A percentile compares a stretch with the other conserved stretches of the same genome.
Conservation (phyloP, 441 rosid species). For the Populus trichocarpa region DNA sequence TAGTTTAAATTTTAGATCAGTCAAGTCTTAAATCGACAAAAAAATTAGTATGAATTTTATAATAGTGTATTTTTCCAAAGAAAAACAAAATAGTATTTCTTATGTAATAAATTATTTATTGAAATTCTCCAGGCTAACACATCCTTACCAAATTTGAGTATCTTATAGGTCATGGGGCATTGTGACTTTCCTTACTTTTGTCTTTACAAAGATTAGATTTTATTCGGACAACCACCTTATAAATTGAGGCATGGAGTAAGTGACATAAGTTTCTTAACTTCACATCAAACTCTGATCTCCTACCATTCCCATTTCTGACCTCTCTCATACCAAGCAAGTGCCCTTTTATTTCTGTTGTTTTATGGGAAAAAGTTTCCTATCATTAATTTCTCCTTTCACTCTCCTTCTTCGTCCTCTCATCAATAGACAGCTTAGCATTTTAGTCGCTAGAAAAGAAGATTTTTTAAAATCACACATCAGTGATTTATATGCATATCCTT, state of each 20-base stretch:
- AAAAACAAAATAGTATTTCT: too few species aligned
- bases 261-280: neutral
- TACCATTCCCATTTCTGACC: neutral
- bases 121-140: neutral
- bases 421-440: neutral
- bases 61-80: too few species aligned
- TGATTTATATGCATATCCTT: too few species aligned
- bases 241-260: neutral
- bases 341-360: neutral
- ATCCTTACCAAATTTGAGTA: neutral
- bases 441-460: neutral
- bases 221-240: neutral
- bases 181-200: neutral
- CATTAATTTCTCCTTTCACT: neutral
- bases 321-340: neutral
- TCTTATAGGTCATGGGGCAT: neutral
- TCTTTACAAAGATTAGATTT: neutral
- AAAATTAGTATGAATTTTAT: too few species aligned
- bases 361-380: constrained; percentile 8
- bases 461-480: neutral
- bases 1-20: too few species aligned
- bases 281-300: neutral
- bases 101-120: neutral
- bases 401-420: neutral
- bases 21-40: too few species aligned